Evolutionary conservation across 768 basidiomycete genomes (phyloP), one percentile per base, ranked within the genome.

Genomic region (Mycena polygramma): DNA sequence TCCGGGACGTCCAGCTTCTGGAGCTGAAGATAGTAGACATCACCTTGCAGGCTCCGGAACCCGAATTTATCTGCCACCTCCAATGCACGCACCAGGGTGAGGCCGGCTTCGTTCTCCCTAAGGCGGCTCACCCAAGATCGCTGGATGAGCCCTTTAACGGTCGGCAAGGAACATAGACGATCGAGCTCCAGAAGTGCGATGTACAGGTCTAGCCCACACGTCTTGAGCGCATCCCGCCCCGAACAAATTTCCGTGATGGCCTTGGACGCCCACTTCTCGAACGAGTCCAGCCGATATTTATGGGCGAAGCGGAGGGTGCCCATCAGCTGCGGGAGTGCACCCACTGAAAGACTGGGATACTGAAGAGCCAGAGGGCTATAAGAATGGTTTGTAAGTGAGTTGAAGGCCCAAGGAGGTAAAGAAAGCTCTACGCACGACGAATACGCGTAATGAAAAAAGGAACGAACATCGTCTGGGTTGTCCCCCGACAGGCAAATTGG

Each of bases 401-500:
- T 13, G 17, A 45, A 46, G 8, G 41, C 20, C 2, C 15, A 41
- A 11, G 41, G 15, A n/a, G 11, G 15, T 15, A 15, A 10, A 41
- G n/a, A n/a, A 41, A 15, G 15, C 2, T 11, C 4, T 5, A 62
- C 68, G 22, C 10, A 69, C 68, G 49, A 41, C 0, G 62, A 69
- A 52, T 69, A 69, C 7, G 54, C 54, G 41, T 59, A 69, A 10
- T 46, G 26, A 7, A 69, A 37, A 52, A 63, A 69, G 3, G 68
- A 43, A 0, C 48, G 26, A 6, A 69, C 9, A 19, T 69, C 30
- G 0, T 63, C 54, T 6, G 43, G 26, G 10, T 30, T 63, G 24
- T 69, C 68, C 7, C 68, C 68, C 10, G 2, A 10, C 1, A 69
- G 61, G 7, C 14, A 24, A 11, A 69, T 57, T 1, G 68, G 68